Conservation (phyloP, 176 grass and related monocot genomes). For the Zoysia pacifica region DNA sequence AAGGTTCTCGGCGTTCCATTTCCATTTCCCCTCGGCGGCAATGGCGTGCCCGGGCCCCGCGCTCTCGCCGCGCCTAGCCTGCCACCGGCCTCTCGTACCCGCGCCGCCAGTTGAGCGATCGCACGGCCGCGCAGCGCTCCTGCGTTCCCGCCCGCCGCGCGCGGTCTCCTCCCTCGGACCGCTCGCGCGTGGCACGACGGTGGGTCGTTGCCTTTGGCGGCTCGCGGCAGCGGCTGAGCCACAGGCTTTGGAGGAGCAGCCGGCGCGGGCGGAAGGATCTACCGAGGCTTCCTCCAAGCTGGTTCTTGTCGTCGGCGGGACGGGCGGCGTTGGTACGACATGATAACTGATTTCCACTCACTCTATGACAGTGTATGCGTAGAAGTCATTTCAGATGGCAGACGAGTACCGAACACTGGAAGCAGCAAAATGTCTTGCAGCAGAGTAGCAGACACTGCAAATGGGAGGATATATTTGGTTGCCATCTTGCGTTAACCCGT, state of each 20-base stretch:
- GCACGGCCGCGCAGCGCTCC: background rate
- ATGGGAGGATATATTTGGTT: background rate
- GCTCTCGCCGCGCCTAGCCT: conserved; percentile 4
- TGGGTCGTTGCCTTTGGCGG: conserved; percentile 1
- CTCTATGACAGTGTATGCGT: background rate
- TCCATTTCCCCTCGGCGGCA: background rate
- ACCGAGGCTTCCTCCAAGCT: conserved; percentile 60
- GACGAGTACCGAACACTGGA: background rate
- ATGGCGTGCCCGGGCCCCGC: conserved; percentile 20
- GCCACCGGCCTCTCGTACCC: background rate
- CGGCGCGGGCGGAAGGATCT: conserved; percentile 14
- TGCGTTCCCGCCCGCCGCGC: background rate
- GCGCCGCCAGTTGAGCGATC: background rate
- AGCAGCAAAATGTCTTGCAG: background rate
- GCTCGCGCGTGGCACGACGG: background rate
- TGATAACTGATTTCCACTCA: conserved; percentile 1
- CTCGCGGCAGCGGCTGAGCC: conserved; percentile 37
- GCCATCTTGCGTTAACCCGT: background rate
- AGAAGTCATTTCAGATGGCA: background rate
- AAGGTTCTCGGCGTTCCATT: background rate
- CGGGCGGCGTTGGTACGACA: conserved; percentile 73
- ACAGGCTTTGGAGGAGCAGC: conserved; percentile 48
- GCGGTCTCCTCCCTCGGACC: background rate
- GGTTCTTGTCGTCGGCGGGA: conserved; percentile 75
- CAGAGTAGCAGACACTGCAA: background rate